phyloP scores from a whole-genome alignment of 306 rosid species.

The Rosa rugosa region DNA sequence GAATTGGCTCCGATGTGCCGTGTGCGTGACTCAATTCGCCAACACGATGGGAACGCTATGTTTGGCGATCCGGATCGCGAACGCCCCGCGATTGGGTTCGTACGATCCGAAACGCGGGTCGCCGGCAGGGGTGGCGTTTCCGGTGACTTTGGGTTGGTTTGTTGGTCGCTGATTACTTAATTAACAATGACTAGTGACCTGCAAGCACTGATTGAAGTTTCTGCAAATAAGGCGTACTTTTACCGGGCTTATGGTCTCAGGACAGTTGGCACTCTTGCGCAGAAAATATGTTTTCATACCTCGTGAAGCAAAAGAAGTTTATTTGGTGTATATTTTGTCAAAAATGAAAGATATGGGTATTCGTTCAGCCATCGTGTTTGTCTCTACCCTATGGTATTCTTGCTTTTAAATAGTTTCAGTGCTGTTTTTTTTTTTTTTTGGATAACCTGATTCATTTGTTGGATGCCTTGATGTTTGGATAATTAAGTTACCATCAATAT shows the following conservation, averaged over 20 bases:
- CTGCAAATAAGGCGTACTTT: conserved; percentile 64
- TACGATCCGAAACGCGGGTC: too few species aligned
- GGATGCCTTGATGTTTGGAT: neutral
- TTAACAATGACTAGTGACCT: conserved; percentile 62
- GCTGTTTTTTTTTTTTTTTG: neutral
- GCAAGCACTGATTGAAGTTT: conserved; percentile 64
- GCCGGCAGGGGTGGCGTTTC: too few species aligned
- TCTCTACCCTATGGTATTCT: conserved; percentile 73
- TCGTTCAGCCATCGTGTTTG: conserved; percentile 79
- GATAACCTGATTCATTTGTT: neutral
- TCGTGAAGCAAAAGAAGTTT: conserved; percentile 68
- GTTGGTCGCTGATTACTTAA: too few species aligned
- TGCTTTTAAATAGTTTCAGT: conserved; percentile 5
- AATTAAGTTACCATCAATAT: too few species aligned
- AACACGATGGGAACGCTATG: too few species aligned
- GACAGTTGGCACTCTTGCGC: conserved; percentile 76
- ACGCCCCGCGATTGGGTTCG: too few species aligned
- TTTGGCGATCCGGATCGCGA: too few species aligned
- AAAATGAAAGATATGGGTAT: conserved; percentile 70
- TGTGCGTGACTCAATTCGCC: too few species aligned
- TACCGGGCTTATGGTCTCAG: conserved; percentile 78
- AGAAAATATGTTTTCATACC: conserved; percentile 63
- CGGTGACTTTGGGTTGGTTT: too few species aligned
- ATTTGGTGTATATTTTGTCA: conserved; percentile 63
- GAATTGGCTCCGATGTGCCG: too few species aligned